phyloP scores from a whole-genome alignment of 768 basidiomycete species.

The Lentinula detonsa region DNA sequence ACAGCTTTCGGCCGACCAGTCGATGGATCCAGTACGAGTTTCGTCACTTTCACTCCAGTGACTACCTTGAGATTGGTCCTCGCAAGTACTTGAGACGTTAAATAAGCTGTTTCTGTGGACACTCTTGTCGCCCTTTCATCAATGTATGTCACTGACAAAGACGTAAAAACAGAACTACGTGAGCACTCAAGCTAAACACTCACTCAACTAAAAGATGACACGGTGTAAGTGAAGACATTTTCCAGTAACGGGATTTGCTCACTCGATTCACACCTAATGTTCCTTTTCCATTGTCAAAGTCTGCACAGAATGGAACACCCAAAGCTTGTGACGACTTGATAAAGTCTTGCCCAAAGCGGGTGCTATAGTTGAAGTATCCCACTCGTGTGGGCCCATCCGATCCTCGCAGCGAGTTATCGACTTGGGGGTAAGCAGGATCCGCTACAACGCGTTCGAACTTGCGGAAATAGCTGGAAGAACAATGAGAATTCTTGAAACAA shows the following conservation, averaged over 20 bases:
- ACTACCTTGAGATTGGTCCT: constrained; percentile 58
- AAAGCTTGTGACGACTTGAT: not conserved
- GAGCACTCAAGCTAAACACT: not conserved
- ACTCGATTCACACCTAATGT: constrained; percentile 60
- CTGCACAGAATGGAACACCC: constrained; percentile 20
- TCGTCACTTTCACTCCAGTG: constrained; percentile 46
- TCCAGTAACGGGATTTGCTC: constrained; percentile 12
- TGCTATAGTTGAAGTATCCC: constrained; percentile 48
- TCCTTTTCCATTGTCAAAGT: constrained; percentile 55
- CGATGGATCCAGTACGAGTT: constrained; percentile 37
- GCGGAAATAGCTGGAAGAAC: constrained; percentile 46
- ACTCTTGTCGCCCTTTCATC: constrained; percentile 43
- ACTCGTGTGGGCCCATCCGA: constrained; percentile 49
- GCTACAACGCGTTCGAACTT: constrained; percentile 62
- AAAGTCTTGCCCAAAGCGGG: constrained; percentile 28
- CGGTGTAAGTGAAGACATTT: not conserved
- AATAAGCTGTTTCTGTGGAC: constrained; percentile 56
- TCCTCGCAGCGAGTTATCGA: constrained; percentile 45
- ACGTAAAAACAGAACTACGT: not conserved
- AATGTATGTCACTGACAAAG: constrained; percentile 57
- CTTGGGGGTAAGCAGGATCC: constrained; percentile 42
- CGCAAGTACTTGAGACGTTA: constrained; percentile 51
- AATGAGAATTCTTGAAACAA: constrained; percentile 4
- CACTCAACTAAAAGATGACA: not conserved
- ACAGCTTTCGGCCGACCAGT: constrained; percentile 33